Percentiles rank a stretch among this genome's conserved stretches.
These are phyloP conservation scores for Syncephalastrum contaminatum DNA, from an alignment of 371 early-diverging fungal genomes.

Conservation along the genomic window DNA sequence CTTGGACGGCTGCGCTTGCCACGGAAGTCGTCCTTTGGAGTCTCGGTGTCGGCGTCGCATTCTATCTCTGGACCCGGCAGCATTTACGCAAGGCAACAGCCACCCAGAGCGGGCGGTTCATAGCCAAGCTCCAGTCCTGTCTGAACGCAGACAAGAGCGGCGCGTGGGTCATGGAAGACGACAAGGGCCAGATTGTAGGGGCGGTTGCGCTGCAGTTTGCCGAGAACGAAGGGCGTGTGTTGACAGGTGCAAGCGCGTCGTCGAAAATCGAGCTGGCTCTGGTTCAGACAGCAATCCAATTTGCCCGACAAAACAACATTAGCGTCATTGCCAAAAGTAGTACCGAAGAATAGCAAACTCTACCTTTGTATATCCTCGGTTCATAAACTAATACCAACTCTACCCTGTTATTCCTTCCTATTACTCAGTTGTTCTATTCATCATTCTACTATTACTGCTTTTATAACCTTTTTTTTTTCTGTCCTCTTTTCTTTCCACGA, in stretches of 20 bases:
- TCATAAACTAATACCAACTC: no score
- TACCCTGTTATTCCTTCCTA: neutral
- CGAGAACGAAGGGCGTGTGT: constrained; percentile 32
- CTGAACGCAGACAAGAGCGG: constrained; percentile 24
- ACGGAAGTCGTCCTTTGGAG: constrained; percentile 31
- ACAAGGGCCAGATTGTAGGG: constrained; percentile 20
- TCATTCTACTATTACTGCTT: neutral
- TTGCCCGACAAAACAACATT: constrained; percentile 40
- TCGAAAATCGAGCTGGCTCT: constrained; percentile 27
- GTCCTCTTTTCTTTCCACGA: constrained; percentile 9
- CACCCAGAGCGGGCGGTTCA: constrained; percentile 4
- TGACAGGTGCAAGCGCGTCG: constrained; percentile 25
- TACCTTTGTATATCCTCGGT: no score
- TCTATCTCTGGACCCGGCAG: constrained; percentile 21
- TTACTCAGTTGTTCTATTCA: neutral
- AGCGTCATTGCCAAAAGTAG: constrained; percentile 37
- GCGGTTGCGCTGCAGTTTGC: constrained; percentile 23
- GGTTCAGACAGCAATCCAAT: constrained; percentile 36
- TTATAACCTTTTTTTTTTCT: neutral
- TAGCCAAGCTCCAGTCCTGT: neutral
- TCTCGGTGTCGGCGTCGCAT: constrained; percentile 28
- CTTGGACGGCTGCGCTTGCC: constrained; percentile 7
- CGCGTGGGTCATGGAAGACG: constrained; percentile 35
- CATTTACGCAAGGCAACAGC: constrained; percentile 3
- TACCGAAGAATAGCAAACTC: neutral